These are phyloP conservation scores for Didymella lethalis DNA, from an alignment of 2,329 filamentous ascomycete species.

Conservation along the genomic window DNA sequence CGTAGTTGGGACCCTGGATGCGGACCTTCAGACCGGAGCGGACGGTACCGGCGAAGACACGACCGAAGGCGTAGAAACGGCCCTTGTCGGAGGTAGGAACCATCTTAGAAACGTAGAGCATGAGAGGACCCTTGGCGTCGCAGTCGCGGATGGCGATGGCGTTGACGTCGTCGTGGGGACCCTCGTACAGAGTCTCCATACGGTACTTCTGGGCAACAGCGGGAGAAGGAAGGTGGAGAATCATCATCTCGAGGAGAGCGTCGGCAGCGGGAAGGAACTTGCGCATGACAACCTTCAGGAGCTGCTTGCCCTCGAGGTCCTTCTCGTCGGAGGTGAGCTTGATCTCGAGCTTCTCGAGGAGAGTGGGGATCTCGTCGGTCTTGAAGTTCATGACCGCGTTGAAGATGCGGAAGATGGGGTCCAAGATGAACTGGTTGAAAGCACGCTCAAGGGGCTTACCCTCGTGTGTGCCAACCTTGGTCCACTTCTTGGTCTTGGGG, in stretches of 20 bases:
- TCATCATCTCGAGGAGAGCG: conserved; percentile 99
- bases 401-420: conserved; percentile 99
- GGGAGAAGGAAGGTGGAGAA: conserved; percentile 97
- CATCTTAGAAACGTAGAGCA: conserved; percentile 99
- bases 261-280: conserved; percentile 99
- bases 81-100: conserved; percentile 99
- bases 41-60: conserved; percentile 99
- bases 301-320: conserved; percentile 94
- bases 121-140: conserved; percentile 96
- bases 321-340: conserved; percentile 88
- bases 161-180: conserved; percentile 88
- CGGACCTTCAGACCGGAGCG: conserved; percentile 98
- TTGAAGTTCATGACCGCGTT: conserved; percentile 96
- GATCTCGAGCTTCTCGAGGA: conserved; percentile 93
- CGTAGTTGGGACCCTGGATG: conserved; percentile 99
- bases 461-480: conserved; percentile 82
- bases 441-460: conserved; percentile 94
- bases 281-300: conserved; percentile 97
- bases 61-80: conserved; percentile 99
- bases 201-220: conserved; percentile 96
- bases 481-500: conserved; percentile 99
- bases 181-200: conserved; percentile 98
- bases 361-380: conserved; percentile 84
- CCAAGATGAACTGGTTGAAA: conserved; percentile 99
- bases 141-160: conserved; percentile 98